Conservation (phyloP, 2,329 filamentous ascomycete species). For the Hortaea sp. region DNA sequence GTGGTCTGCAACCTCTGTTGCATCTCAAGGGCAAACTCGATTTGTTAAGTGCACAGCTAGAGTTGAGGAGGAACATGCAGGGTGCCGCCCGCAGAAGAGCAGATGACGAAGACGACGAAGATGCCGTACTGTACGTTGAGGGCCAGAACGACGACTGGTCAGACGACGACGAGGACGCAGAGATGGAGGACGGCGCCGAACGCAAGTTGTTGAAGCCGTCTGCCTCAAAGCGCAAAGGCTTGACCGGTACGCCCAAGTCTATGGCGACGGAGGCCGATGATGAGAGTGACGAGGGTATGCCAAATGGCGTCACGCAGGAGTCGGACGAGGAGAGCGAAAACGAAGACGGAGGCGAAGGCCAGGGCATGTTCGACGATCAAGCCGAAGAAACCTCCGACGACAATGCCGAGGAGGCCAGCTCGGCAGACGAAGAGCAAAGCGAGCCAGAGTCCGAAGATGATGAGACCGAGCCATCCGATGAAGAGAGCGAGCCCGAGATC, state of each 20-base stretch:
- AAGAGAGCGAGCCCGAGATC: conserved; percentile 10
- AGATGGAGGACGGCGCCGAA: background rate
- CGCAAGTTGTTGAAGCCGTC: background rate
- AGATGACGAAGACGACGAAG: conserved; percentile 54
- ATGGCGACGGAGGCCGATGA: conserved; percentile 7
- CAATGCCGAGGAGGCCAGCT: conserved; percentile 11
- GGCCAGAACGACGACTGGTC: conserved; percentile 55
- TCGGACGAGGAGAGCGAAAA: conserved; percentile 25
- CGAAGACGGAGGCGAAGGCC: conserved; percentile 30
- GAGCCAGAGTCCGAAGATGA: conserved; percentile 5
- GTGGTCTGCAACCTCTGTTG: conserved; percentile 70
- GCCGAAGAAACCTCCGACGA: conserved; percentile 11
- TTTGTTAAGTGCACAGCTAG: conserved; percentile 83
- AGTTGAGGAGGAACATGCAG: conserved; percentile 63
- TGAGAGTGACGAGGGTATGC: conserved; percentile 7
- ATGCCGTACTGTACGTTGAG: conserved; percentile 78
- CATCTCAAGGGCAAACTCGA: conserved; percentile 91
- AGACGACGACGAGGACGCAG: conserved; percentile 3
- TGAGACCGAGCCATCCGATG: conserved; percentile 5
- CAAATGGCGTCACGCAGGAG: conserved; percentile 11
- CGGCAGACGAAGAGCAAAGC: conserved; percentile 8
- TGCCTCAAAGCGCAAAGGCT: background rate
- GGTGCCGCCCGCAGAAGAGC: conserved; percentile 35
- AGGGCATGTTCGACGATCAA: conserved; percentile 11
- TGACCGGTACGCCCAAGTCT: background rate